These are phyloP conservation scores for Lenwebbia sp. DNA, from an alignment of 345 rosid species.

Conservation along the genomic window DNA sequence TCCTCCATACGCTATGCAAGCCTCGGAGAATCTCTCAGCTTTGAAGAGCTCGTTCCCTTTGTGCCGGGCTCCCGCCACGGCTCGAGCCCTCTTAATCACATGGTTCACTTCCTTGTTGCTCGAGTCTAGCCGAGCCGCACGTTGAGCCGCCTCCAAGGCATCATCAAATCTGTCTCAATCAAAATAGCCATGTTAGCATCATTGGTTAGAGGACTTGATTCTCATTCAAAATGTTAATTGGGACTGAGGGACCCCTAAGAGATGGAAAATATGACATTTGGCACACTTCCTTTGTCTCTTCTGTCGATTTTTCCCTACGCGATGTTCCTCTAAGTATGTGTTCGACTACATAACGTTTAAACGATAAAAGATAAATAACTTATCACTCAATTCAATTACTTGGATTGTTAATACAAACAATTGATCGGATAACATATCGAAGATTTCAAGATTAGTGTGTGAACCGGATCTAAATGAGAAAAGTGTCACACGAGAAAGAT, in stretches of 20 bases:
- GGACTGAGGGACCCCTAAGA: background rate
- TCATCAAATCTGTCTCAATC: conserved; percentile 58
- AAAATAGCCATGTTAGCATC: background rate
- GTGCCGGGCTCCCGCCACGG: conserved; percentile 48
- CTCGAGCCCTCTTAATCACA: conserved; percentile 34
- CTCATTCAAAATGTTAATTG: background rate
- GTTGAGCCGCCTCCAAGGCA: conserved; percentile 49
- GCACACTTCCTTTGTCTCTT: background rate
- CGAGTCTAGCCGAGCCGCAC: conserved; percentile 66
- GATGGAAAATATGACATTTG: background rate
- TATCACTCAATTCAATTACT: background rate
- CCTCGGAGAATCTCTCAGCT: conserved; percentile 46
- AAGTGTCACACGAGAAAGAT: background rate
- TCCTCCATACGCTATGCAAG: conserved; percentile 61
- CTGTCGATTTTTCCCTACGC: background rate
- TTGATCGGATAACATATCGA: background rate
- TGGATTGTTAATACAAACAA: background rate
- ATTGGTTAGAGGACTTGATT: background rate
- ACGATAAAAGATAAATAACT: background rate
- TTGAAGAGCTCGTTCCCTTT: conserved; percentile 72
- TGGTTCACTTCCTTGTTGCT: conserved; percentile 41
- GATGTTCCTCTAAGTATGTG: background rate
- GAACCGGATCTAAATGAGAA: background rate
- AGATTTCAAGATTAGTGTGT: background rate
- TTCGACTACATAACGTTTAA: background rate